These are phyloP conservation scores for Isabelozyma heimii DNA, from an alignment of 805 yeast species.

Conservation along the genomic window DNA sequence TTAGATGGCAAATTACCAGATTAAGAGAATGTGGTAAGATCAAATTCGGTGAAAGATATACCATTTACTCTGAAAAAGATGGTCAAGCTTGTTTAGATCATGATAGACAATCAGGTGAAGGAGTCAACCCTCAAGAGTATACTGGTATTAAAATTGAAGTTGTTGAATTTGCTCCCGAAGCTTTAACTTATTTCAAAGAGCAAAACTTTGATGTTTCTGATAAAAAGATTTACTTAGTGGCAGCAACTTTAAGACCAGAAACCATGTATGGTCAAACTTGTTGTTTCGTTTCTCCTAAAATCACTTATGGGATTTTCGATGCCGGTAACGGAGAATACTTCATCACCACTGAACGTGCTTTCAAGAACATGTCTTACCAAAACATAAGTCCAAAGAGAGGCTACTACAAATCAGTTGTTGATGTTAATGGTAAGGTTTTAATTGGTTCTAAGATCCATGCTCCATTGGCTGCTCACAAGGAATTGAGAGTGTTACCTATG, in stretches of 20 bases:
- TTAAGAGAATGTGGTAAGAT: constrained; percentile 84
- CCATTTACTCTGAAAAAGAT: constrained; percentile 95
- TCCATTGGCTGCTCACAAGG: constrained; percentile 69
- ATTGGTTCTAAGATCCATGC: constrained; percentile 87
- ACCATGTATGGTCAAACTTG: constrained; percentile 99
- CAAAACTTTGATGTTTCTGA: constrained; percentile 44
- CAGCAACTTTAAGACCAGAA: constrained; percentile 98
- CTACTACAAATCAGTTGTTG: constrained; percentile 55
- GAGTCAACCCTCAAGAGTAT: constrained; percentile 95
- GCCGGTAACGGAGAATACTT: constrained; percentile 73
- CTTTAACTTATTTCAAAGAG: constrained; percentile 52
- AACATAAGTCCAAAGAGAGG: constrained; percentile 90
- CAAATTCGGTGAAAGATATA: constrained; percentile 97
- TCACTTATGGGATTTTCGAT: constrained; percentile 86
- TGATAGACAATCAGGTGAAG: constrained; percentile 96
- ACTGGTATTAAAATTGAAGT: constrained; percentile 85
- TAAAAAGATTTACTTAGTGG: constrained; percentile 79
- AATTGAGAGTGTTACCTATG: constrained; percentile 90
- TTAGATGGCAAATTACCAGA: constrained; percentile 94
- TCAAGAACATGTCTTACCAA: constrained; percentile 96
- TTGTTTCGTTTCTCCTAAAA: constrained; percentile 95
- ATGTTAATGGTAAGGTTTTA: constrained; percentile 66
- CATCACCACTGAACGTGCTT: constrained; percentile 91
- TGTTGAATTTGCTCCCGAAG: constrained; percentile 54
- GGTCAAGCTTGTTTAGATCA: constrained; percentile 99